Conservation (phyloP, 1,284 basidiomycete species). For the Ganoderma boninense region DNA sequence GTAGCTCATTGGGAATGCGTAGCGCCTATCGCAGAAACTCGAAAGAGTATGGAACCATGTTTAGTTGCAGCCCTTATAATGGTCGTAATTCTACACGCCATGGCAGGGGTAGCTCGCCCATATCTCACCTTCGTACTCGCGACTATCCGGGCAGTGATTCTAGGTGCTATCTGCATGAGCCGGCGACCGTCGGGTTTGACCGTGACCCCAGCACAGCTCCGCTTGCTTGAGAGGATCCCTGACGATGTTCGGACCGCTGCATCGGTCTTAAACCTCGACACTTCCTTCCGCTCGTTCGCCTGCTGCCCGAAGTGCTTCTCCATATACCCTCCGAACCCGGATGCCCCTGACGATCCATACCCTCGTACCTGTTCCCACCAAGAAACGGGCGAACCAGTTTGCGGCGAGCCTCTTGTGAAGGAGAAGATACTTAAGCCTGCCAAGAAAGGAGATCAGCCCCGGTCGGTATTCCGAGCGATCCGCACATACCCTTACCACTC, state of each 20-base stretch:
- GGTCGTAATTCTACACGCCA: background rate
- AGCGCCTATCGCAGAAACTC: background rate
- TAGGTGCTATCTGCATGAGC: background rate
- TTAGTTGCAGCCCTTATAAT: background rate
- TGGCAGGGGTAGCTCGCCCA: background rate
- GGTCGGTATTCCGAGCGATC: background rate
- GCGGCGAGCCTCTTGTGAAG: background rate
- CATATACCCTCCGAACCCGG: background rate
- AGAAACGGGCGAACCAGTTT: background rate
- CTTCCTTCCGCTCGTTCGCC: background rate
- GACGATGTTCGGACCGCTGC: background rate
- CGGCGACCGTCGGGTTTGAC: background rate
- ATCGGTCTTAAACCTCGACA: background rate
- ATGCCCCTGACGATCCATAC: background rate
- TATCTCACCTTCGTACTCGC: background rate
- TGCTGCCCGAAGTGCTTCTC: background rate
- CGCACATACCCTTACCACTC: background rate
- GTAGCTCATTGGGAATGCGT: background rate
- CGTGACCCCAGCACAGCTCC: background rate
- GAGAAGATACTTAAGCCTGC: background rate
- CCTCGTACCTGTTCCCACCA: background rate
- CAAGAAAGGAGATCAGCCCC: background rate
- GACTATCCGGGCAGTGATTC: background rate
- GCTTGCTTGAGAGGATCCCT: background rate
- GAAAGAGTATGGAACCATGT: background rate